Evolutionary conservation across 345 rosid genomes (phyloP), one percentile per base, ranked within the genome.

Genomic region (Euclidium syriacum): DNA sequence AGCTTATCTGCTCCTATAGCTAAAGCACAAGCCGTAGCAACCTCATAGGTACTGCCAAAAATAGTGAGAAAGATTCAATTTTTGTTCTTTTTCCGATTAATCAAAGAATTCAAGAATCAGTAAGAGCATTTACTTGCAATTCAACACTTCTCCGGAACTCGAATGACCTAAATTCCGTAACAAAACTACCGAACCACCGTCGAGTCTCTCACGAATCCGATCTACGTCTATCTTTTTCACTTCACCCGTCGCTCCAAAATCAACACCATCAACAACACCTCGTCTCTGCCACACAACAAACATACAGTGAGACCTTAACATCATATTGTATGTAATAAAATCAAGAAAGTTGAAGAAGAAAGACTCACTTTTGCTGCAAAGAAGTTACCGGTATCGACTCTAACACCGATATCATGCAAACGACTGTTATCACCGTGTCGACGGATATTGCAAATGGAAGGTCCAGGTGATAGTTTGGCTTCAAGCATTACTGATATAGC

Each of bases 401-500:
- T 92, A 43, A 92, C 98, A 68, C 95, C 98, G 27, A 85, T 95
- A 52, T 92, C 95, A 75, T 92, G 97, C 82, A 79, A 79, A 16
- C 91, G 90, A 61, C 91, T 89, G 74, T 77, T 80, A 38, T 89
- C 97, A 40, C 97, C 98, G 54, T 92, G 98, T 33, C 98, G 81
- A 35, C 88, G 95, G n/a, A 94, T 75, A 73, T 81, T 85, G 16
- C 81, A 84, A 73, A 81, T 87, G 18, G 97, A 82, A 66, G 97
- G 97, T 34, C 97, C 96, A 46, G 99, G 99, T 54, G 97, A 94
- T 55, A 94, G 83, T 57, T 94, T 94, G 4, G 97, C 96, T 71
- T 94, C 99, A 41, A 94, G 83, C 90, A 87, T 80, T 69, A 85
- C 68, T 3, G 90, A 87, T 65, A 86, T 90, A 43, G 87, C 88